Evolutionary conservation across 2,329 filamentous ascomycete genomes (phyloP).

Genomic region (Arachnomyces sp.): DNA sequence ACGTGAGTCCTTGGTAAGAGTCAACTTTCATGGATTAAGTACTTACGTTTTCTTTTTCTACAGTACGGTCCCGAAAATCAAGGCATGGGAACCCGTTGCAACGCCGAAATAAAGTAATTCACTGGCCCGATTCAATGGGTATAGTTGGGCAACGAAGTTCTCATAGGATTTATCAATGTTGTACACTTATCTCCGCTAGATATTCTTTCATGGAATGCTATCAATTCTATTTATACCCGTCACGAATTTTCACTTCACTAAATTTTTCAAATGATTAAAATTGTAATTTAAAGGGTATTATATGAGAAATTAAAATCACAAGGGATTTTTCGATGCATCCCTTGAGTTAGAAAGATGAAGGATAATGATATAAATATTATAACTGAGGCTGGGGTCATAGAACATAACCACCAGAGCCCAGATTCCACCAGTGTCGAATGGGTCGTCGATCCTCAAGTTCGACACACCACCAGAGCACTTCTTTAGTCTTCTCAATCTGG

Average conservation of each 20-base stretch:
- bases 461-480: constrained; percentile 95
- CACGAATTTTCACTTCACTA: too few relatives aligned
- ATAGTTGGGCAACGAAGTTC: too few relatives aligned
- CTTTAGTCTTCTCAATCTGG: constrained; percentile 79
- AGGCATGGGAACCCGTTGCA: constrained; percentile 28
- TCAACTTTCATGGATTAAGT: neutral
- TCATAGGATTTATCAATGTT: too few relatives aligned
- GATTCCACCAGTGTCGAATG: constrained; percentile 68
- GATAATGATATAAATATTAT: constrained; percentile 11
- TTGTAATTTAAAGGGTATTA: too few relatives aligned
- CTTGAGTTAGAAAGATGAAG: too few relatives aligned
- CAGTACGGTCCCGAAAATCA: constrained; percentile 28
- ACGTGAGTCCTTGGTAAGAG: constrained; percentile 58
- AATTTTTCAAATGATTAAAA: too few relatives aligned
- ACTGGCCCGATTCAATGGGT: neutral
- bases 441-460: constrained; percentile 82
- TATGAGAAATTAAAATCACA: constrained; percentile 5
- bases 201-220: too few relatives aligned
- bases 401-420: constrained; percentile 61
- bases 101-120: constrained; percentile 18
- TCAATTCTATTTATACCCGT: too few relatives aligned
- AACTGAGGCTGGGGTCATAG: constrained; percentile 30
- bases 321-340: constrained; percentile 3
- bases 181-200: too few relatives aligned
- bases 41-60: neutral